A percentile compares a stretch with the other conserved stretches of the same genome.
Evolutionary conservation across 2,329 filamentous ascomycete genomes (phyloP).

Genomic region (Periconia sp.): DNA sequence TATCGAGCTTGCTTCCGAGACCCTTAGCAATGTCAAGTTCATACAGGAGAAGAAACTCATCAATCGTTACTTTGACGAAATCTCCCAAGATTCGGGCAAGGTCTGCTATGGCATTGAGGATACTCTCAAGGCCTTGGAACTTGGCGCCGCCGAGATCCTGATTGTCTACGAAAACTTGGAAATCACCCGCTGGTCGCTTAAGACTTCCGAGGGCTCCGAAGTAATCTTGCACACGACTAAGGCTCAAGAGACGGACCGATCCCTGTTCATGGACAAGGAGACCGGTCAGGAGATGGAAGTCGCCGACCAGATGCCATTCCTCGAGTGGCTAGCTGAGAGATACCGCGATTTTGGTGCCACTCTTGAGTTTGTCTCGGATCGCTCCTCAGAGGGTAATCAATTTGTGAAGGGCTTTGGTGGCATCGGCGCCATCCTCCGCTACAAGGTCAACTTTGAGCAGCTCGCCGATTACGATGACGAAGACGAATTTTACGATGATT

Average conservation of each 20-base stretch:
- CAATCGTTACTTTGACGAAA: slow-evolving; percentile 98
- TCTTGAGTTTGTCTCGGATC: slow-evolving; percentile 96
- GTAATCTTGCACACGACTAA: slow-evolving; percentile 88
- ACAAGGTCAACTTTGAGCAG: slow-evolving; percentile 99
- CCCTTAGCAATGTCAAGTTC: slow-evolving; percentile 98
- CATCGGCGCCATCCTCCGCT: slow-evolving; percentile 94
- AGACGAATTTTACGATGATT: slow-evolving; percentile 91
- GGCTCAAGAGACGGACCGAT: slow-evolving; percentile 77
- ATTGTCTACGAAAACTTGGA: slow-evolving; percentile 99
- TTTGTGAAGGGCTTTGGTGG: slow-evolving; percentile 99
- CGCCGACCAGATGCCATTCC: slow-evolving; percentile 83
- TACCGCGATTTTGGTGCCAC: slow-evolving; percentile 97
- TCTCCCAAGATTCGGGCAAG: slow-evolving; percentile 95
- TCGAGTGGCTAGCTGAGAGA: slow-evolving; percentile 99
- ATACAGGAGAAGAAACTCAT: slow-evolving; percentile 99
- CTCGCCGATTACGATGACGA: slow-evolving; percentile 88
- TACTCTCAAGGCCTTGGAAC: slow-evolving; percentile 93
- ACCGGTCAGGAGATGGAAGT: slow-evolving; percentile 98
- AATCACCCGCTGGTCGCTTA: slow-evolving; percentile 88
- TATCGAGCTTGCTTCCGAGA: slow-evolving; percentile 93
- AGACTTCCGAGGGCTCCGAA: slow-evolving; percentile 75
- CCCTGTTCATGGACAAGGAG: slow-evolving; percentile 91
- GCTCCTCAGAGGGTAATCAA: slow-evolving; percentile 97
- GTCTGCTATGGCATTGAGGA: slow-evolving; percentile 99
- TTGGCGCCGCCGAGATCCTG: slow-evolving; percentile 90